Base-by-base conservation (phyloP, 768 basidiomycete genomes). In the Lactarius evosmus region DNA sequence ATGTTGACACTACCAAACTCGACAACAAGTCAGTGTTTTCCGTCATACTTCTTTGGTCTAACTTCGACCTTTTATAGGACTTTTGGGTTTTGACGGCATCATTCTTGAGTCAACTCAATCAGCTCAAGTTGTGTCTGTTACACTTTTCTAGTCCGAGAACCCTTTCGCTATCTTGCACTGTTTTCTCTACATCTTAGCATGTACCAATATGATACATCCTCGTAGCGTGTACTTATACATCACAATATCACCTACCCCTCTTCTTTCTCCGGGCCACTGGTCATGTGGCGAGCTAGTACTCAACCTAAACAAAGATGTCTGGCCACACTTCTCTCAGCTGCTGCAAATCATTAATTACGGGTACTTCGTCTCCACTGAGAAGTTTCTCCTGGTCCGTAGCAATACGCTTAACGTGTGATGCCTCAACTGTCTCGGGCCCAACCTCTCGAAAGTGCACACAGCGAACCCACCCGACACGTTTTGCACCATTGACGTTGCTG, bases 71-170 rank as follows among this genome's bases (percentile, higher is more conserved):
- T 33, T 25, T 29, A 0, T 56, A 87, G 85, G 75, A 11, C 68
- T 92, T 22, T 78, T 89, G 63, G 91, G 91, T 33, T 93, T 90
- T 69, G 87, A 92, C 63, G 91, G 93, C 27, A 82, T 91, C 49
- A 85, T 93, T 56, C 74, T 93, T 32, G 93, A 94, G 69, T 87
- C 88, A 14, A 85, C 88, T 12, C 88, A 90, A 67, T 80, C 85
- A 25, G 91, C 88, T 3, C 89, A 91, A 69, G 87, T 94, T 30
- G 82, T 88, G 19, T 79, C 87, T 33, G 85, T 93, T 11, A 87
- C 80, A 70, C 72, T 92, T 51, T 89, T 91, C 74, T 88, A 66
- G 50, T 29, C 44, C 49, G 32, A 17, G 12, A 12, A 36, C 32
- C n/a, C 16, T 36, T 55, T 55, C 17, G 14, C 25, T 41, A 33